A percentile compares a stretch with the other conserved stretches of the same genome.
Conservation (phyloP, 140 eudicot genomes). For the Cichorium intybus region DNA sequence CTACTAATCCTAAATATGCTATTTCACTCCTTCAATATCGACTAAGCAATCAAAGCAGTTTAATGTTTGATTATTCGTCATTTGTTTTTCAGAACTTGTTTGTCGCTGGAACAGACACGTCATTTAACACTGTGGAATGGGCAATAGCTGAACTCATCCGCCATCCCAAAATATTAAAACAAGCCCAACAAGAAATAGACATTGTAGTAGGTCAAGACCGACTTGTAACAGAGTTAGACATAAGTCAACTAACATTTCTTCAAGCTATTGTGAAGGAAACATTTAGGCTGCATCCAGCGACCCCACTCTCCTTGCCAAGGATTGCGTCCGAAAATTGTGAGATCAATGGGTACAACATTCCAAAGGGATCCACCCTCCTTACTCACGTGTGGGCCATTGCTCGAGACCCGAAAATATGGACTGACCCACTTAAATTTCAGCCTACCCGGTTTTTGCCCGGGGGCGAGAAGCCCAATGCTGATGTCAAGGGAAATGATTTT, state of each 20-base stretch:
- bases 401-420: slow-evolving; percentile 76
- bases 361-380: slow-evolving; percentile 65
- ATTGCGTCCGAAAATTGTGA: slow-evolving; percentile 59
- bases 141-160: slow-evolving; percentile 75
- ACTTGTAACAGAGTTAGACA: slow-evolving; percentile 60
- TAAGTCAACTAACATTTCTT: slow-evolving; percentile 46
- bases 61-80: background rate
- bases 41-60: no score
- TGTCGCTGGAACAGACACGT: slow-evolving; percentile 77
- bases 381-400: slow-evolving; percentile 94
- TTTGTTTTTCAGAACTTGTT: slow-evolving; percentile 56
- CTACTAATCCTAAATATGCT: no score
- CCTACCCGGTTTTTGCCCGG: slow-evolving; percentile 64
- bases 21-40: no score
- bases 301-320: slow-evolving; percentile 83
- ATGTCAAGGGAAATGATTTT: slow-evolving; percentile 68
- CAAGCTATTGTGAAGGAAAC: slow-evolving; percentile 73
- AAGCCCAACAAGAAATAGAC: slow-evolving; percentile 62
- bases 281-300: slow-evolving; percentile 83
- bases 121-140: slow-evolving; percentile 90
- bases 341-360: slow-evolving; percentile 62
- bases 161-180: slow-evolving; percentile 50
- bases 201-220: slow-evolving; percentile 53
- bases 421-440: slow-evolving; percentile 56
- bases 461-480: slow-evolving; percentile 59